Evolutionary conservation across 495 filamentous ascomycete genomes (phyloP).

Genomic region (Penicillium pulvis): DNA sequence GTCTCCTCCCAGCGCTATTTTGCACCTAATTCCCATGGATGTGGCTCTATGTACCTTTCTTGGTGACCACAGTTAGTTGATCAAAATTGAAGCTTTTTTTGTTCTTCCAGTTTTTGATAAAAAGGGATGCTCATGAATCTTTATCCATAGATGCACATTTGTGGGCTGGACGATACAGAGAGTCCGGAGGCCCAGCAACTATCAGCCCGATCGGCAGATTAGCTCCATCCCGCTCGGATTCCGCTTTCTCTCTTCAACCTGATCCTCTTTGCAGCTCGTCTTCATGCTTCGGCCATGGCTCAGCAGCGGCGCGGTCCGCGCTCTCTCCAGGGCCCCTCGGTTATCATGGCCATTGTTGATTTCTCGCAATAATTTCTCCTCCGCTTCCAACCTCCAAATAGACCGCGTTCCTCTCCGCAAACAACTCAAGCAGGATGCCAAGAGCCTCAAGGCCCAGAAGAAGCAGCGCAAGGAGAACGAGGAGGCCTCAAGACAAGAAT

Average conservation of each 20-base stretch:
- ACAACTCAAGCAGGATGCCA: constrained; percentile 73
- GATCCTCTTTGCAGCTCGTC: constrained; percentile 10
- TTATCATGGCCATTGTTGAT: constrained; percentile 12
- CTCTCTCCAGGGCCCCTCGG: constrained; percentile 21
- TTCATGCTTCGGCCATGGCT: constrained; percentile 43
- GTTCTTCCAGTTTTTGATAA: no score
- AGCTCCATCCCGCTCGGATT: constrained; percentile 9
- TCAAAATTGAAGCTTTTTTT: no score
- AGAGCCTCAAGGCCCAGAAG: constrained; percentile 44
- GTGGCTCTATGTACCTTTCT: no score
- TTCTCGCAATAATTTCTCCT: constrained; percentile 14
- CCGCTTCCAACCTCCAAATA: constrained; percentile 21
- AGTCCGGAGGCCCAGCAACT: no score
- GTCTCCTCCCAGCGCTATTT: no score
- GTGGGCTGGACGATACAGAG: no score
- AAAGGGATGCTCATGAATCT: no score
- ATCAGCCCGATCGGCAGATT: constrained; percentile 12
- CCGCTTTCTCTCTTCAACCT: constrained; percentile 10
- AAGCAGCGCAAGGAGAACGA: constrained; percentile 40
- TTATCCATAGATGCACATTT: no score
- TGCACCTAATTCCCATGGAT: no score
- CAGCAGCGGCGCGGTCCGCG: constrained; percentile 34
- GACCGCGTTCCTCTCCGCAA: constrained; percentile 64
- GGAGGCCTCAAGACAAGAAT: constrained; percentile 49
- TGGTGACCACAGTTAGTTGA: no score